Evolutionary conservation across 441 rosid genomes (phyloP).

Genomic region (Pelargonium australe): DNA sequence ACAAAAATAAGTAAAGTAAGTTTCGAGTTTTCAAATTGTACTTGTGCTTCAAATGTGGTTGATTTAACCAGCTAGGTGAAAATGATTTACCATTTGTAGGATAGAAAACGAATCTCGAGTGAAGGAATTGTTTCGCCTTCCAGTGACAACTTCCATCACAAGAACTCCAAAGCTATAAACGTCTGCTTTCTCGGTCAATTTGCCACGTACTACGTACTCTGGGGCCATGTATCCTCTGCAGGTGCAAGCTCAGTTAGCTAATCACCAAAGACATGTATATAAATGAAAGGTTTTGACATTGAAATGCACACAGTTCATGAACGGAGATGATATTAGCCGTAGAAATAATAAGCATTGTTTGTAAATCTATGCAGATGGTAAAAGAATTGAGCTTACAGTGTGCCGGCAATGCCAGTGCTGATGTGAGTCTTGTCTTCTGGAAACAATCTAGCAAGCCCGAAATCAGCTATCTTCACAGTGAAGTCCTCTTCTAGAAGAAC

Average conservation of each 20-base stretch:
- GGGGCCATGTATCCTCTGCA: slow-evolving; percentile 93
- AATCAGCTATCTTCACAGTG: slow-evolving; percentile 71
- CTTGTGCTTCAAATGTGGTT: background rate
- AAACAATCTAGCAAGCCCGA: slow-evolving; percentile 72
- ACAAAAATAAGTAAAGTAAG: background rate
- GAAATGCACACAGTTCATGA: background rate
- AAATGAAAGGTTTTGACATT: background rate
- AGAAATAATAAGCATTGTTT: too few relatives aligned
- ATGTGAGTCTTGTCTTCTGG: slow-evolving; percentile 69
- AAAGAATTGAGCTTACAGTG: slow-evolving; percentile 44
- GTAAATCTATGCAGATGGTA: too few relatives aligned
- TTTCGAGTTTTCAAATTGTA: background rate
- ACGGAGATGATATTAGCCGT: too few relatives aligned
- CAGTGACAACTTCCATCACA: slow-evolving; percentile 51
- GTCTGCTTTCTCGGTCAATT: slow-evolving; percentile 75
- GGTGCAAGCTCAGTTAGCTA: slow-evolving; percentile 10
- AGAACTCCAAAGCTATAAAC: slow-evolving; percentile 80
- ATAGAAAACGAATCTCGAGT: slow-evolving; percentile 36
- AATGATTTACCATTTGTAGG: slow-evolving; percentile 41
- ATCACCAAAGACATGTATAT: background rate
- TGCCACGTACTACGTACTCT: slow-evolving; percentile 65
- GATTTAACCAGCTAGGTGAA: background rate
- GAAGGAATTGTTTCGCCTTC: slow-evolving; percentile 48
- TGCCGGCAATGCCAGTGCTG: slow-evolving; percentile 74
- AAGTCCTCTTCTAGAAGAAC: slow-evolving; percentile 61